These are phyloP conservation scores for Begonia fuchsioides DNA, from an alignment of 306 rosid genomes.

Conservation along the genomic window DNA sequence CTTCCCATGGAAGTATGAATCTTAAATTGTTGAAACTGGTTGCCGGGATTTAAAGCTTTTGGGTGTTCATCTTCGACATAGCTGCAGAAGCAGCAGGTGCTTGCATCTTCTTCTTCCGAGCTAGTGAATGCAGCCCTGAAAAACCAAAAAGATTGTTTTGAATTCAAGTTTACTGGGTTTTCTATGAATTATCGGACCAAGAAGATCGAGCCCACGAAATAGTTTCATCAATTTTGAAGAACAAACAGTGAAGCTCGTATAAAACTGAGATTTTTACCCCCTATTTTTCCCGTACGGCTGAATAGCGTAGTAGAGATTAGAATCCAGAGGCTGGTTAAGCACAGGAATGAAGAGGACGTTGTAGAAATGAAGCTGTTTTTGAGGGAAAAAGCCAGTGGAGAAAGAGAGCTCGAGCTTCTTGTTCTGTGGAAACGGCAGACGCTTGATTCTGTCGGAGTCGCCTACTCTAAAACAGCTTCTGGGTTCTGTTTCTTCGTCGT, in stretches of 20 bases:
- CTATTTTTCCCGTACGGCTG: conserved; percentile 29
- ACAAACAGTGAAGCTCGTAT: not conserved
- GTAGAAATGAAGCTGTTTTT: conserved; percentile 7
- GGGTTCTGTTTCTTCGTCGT: conserved; percentile 33
- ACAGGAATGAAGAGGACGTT: conserved; percentile 56
- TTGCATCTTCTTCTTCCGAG: conserved; percentile 20
- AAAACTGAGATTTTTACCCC: conserved; percentile 30
- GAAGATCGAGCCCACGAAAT: not conserved
- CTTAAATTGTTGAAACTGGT: conserved; percentile 25
- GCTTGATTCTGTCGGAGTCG: conserved; percentile 16
- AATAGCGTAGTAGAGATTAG: conserved; percentile 51
- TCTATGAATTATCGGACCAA: no score
- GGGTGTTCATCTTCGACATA: conserved; percentile 10
- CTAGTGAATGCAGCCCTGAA: conserved; percentile 18
- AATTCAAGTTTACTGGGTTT: no score
- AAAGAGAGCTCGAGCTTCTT: conserved; percentile 34
- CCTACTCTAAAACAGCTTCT: conserved; percentile 33
- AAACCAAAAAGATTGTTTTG: not conserved
- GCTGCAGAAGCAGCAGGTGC: conserved; percentile 2
- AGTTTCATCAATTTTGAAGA: not conserved
- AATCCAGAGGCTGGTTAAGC: conserved; percentile 43
- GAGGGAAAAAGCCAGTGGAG: conserved; percentile 18
- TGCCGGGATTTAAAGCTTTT: conserved; percentile 16
- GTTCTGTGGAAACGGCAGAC: conserved; percentile 63
- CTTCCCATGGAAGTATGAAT: conserved; percentile 9